Evolutionary conservation across 768 basidiomycete species (phyloP), one percentile per base, ranked within the genome.

Genomic region (Termitomyces sp.): DNA sequence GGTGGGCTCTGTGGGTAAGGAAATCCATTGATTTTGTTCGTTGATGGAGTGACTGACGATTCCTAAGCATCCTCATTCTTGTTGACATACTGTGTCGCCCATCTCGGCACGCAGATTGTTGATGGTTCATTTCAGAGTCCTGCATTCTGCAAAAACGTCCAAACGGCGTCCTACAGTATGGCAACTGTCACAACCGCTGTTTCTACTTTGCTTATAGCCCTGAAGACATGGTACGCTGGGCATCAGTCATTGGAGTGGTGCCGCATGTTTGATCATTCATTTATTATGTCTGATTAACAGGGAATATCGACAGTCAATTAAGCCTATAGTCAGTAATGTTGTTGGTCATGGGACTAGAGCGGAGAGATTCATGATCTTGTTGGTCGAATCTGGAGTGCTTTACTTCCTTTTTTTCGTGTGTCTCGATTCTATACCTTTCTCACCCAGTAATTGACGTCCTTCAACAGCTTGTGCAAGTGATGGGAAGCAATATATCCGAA

Each of bases 371-470:
- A 41, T 41, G 60, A 56, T 60, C n/a, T 22, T 60, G 31, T 28
- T 57, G 24, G 22, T 57, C 31, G 60, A 60, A 28, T 57, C 60
- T 20, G 60, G 60, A 24, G n/a, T 54, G 8, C 39, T 60, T 26
- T 60, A 60, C 24, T 60, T 60, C 34, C 39, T 57, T 1, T 60
- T 60, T 6, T 60, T 60, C 42, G 60, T 54, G 37, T 3, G 59
- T 47, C 16, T 24, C n/a, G 4, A 18, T 18, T 26, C 39, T 36
- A 41, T n/a, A n/a, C 3, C n/a, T 41, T n/a, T n/a, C 18, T 41
- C 9, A 41, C 4, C n/a, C 3, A 8, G 2, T 9, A 18, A 41
- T 8, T 7, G 15, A 29, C 24, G 22, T 42, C 10, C 20, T n/a
- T 3, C 24, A 5, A 29, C 29, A 59, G 58, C 41, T 59, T 24